Base-by-base conservation (phyloP, 352 stramenopile genomes). In the Peronospora farinosa region DNA sequence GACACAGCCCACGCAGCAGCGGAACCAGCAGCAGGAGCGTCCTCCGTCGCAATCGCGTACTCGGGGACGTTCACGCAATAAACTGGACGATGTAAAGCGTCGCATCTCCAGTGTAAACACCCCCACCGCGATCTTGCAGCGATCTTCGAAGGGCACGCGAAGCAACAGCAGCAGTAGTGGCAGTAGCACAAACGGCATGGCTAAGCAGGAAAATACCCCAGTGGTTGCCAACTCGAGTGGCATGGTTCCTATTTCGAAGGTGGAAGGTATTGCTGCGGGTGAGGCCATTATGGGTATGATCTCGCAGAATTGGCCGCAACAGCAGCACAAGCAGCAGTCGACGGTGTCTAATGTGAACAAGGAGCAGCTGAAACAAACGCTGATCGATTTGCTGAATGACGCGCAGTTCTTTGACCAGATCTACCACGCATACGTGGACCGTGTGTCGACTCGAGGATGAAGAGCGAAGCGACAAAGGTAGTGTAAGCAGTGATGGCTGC, bases 371-470 rank as follows among this genome's bases (percentile, higher is more conserved):
- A 93, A 93, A 67, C 76, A 91, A 62, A 84, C 82, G 48, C 66
- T 93, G 33, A 81, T 93, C 47, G 54, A 67, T 36, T 62, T 90
- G 52, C 55, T 93, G 48, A 79, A 93, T 49, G 82, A 93, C 58
- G 56, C 75, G 43, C 67, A 82, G 63, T 93, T 93, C 66, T 87
- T 93, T 51, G 78, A 93, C 54, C 79, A 91, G 69, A 88, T 93
- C 54, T 91, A 93, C 67, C 76, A 88, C 57, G 79, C 79, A 51
- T 93, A 90, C 60, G 70, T 88, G 46, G 67, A 67, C 50, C 78
- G 81, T 51, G 65, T 86, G 48, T 78, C 67, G 47, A 65, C 67
- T 47, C 69, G 57, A 59, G 54, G 52, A 67, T 76, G 65, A 69
- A 51, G 36, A 32, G 17, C 25, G 16, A 28, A 57, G 40, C 37